Base-by-base conservation (phyloP, 306 rosid species). In the Casuarina cunninghamiana region DNA sequence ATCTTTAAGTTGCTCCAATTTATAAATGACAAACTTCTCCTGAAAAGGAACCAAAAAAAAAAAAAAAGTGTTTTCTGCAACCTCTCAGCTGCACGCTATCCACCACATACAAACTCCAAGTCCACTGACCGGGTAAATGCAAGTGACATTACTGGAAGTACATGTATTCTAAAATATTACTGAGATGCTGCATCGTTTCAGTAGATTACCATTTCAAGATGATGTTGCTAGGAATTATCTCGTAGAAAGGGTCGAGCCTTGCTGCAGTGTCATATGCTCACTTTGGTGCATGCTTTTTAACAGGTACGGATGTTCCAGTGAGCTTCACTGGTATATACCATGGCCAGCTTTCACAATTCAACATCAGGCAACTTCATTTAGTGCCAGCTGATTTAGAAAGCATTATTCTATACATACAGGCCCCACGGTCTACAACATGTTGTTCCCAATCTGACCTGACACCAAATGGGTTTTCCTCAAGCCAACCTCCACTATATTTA, bases 401-500 rank as follows among this genome's bases (percentile, higher is more conserved):
- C 94, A 93, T 87, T 82, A 83, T 77, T 55, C 94, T 70, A 78
- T 89, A 92, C 97, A 92, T 92, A 2, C 93, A 96, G 43, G 70
- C 87, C 15, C 92, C 92, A 0, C 91, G 96, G 61, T 86, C 91
- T 44, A 95, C 60, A 62, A 92, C 98, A 74, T 88, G 97, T 21
- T 35, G 90, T 71, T 95, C 98, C 98, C 97, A 95, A 53, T 95
- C 97, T 54, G 97, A 92, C 61, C 83, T 83, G 57, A 92, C 86
- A 65, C 93, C 91, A 69, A 89, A 91, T 5, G 93, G 97, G 75
- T 95, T 95, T 78, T 95, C 93, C 83, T 78, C 78, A 54, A 91
- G 93, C 97, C 98, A 95, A 58, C 79, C 91, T 84, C 58, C 75
- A 61, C 76, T 66, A 71, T 71, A 80, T 67, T 39, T 43, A 8